Percentiles rank a stretch among this genome's conserved stretches.
phyloP scores from a whole-genome alignment of 2,329 filamentous ascomycete species.

The Penicillium sp. region DNA sequence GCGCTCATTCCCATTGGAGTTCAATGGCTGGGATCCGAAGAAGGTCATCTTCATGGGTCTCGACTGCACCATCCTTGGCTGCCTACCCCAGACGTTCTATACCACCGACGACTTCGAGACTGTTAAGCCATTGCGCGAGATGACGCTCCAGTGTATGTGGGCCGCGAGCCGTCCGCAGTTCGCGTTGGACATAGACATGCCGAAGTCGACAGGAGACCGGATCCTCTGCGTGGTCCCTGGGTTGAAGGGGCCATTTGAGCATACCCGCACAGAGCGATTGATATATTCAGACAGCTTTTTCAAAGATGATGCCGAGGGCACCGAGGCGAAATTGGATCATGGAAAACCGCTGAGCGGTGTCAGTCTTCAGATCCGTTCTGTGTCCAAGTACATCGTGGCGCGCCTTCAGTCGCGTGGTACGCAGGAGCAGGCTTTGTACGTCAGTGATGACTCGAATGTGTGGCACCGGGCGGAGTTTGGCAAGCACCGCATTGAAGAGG shows the following conservation, averaged over 20 bases:
- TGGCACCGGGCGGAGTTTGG: conserved; percentile 93
- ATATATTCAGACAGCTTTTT: conserved; percentile 80
- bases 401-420: conserved; percentile 71
- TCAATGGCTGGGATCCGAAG: conserved; percentile 73
- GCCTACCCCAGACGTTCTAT: conserved; percentile 58
- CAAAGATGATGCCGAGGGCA: conserved; percentile 43
- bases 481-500: conserved; percentile 72
- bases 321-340: conserved; percentile 68
- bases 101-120: conserved; percentile 77
- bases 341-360: conserved; percentile 63
- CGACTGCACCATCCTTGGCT: conserved; percentile 57
- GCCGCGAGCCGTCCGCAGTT: conserved; percentile 70
- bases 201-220: conserved; percentile 58
- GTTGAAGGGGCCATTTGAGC: conserved; percentile 58
- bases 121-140: conserved; percentile 55
- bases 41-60: conserved; percentile 78
- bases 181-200: conserved; percentile 44
- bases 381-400: conserved; percentile 78
- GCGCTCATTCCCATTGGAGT: conserved; percentile 50
- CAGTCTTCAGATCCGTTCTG: conserved; percentile 68
- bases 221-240: conserved; percentile 74
- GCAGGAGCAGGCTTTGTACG: conserved; percentile 82
- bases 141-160: conserved; percentile 75
- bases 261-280: conserved; percentile 59
- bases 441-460: conserved; percentile 69